Percentiles rank a stretch among this genome's conserved stretches.
Conservation (phyloP, 1,284 basidiomycete species). For the Phylloboletellus chloephorus region DNA sequence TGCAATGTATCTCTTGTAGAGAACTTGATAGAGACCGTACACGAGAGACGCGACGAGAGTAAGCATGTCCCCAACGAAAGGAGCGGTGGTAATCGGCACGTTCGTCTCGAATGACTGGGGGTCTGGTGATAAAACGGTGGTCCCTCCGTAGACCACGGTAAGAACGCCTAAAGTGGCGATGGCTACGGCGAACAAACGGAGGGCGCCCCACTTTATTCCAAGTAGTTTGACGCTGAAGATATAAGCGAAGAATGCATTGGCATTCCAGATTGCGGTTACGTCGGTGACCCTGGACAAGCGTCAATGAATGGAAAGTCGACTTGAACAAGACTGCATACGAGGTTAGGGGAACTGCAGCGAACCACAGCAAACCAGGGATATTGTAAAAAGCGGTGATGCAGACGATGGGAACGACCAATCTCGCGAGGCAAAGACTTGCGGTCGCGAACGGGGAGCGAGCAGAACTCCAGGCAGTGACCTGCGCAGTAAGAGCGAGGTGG, state of each 20-base stretch:
- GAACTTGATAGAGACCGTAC: conserved; percentile 68
- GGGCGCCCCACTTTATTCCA: conserved; percentile 53
- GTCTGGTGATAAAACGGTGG: conserved; percentile 26
- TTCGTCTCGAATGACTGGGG: conserved; percentile 19
- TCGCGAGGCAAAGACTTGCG: conserved; percentile 39
- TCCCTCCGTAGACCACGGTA: conserved; percentile 73
- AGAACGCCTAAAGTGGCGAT: conserved; percentile 73
- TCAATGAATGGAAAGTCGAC: conserved; percentile 12
- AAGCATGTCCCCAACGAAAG: conserved; percentile 72
- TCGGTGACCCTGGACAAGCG: conserved; percentile 56
- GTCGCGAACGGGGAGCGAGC: conserved; percentile 12
- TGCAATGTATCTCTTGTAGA: conserved; percentile 76
- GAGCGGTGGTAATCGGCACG: conserved; percentile 35
- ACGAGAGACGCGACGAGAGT: conserved; percentile 64
- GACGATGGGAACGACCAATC: conserved; percentile 42
- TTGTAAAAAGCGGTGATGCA: conserved; percentile 56
- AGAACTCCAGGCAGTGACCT: conserved; percentile 40
- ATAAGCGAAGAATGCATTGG: conserved; percentile 81
- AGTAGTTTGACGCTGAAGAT: conserved; percentile 62
- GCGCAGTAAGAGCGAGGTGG: conserved; percentile 45
- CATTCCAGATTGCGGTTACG: conserved; percentile 81
- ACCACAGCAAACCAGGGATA: conserved; percentile 66
- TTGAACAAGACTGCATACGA: conserved; percentile 49
- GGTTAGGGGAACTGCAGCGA: conserved; percentile 60
- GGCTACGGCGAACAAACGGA: conserved; percentile 61